A percentile compares a stretch with the other conserved stretches of the same genome.
phyloP scores from a whole-genome alignment of 2,329 filamentous ascomycete genomes.

The Monosporascus sp. region DNA sequence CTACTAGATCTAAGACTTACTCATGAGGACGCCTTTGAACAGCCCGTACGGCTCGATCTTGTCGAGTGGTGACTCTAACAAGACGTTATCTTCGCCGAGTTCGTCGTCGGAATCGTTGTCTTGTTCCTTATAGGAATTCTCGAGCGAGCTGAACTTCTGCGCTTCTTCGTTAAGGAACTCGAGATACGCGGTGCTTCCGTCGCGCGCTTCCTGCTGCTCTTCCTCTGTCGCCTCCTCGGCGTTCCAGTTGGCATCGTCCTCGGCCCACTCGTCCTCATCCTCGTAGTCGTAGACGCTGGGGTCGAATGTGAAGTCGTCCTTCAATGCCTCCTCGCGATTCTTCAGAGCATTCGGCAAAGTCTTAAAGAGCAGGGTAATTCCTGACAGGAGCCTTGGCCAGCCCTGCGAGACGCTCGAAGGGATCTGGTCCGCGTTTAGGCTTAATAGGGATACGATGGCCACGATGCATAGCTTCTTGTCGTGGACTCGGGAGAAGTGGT shows the following conservation, averaged over 20 bases:
- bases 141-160: slow-evolving; percentile 72
- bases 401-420: slow-evolving; percentile 90
- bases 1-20: slow-evolving; percentile 49
- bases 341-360: slow-evolving; percentile 83
- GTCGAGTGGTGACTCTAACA: slow-evolving; percentile 91
- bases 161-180: slow-evolving; percentile 96
- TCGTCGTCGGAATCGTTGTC: slow-evolving; percentile 76
- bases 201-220: slow-evolving; percentile 62
- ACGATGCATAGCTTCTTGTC: slow-evolving; percentile 98
- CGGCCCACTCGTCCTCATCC: slow-evolving; percentile 76
- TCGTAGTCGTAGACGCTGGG: slow-evolving; percentile 56
- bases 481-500: slow-evolving; percentile 87
- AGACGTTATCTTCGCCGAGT: slow-evolving; percentile 83
- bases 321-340: slow-evolving; percentile 87
- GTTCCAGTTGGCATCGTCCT: slow-evolving; percentile 78
- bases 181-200: slow-evolving; percentile 90
- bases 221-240: slow-evolving; percentile 68
- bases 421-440: slow-evolving; percentile 72
- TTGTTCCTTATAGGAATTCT: slow-evolving; percentile 30
- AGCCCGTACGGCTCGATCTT: slow-evolving; percentile 91
- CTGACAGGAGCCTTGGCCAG: slow-evolving; percentile 85
- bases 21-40: slow-evolving; percentile 76
- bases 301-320: slow-evolving; percentile 76
- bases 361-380: slow-evolving; percentile 86
- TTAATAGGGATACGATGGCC: slow-evolving; percentile 81